Evolutionary conservation across 306 rosid species (phyloP), one percentile per base, ranked within the genome.

Genomic region (Rosa rugosa): DNA sequence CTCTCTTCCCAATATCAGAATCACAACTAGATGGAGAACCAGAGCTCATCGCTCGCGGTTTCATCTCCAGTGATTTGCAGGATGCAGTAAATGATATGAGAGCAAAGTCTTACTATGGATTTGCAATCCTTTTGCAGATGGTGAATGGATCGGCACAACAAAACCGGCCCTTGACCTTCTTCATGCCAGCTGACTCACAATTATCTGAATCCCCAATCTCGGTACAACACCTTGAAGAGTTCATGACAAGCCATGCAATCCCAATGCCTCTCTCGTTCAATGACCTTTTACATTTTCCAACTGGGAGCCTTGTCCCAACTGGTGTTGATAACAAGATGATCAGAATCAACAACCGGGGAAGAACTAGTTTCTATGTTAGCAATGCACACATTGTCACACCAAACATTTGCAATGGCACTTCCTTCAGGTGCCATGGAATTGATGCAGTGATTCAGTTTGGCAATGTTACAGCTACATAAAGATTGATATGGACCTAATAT

Each of bases 121-220:
- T 90, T 46, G 84, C 90, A 69, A 88, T 91, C 77, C 92, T 91
- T 44, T 81, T 91, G 75, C 89, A 82, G 54, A 91, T 88, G 93
- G 73, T 88, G 41, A 87, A 87, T 71, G 82, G 77, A 71, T 76
- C 87, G 14, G 60, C 86, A 20, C 84, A 77, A 17, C 81, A 82
- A 51, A 59, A 12, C 86, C 42, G 75, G 25, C 85, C 80, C n/a
- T 16, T 88, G 17, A 88, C 92, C 25, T 91, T 82, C 82, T 82
- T 91, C 22, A 80, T 87, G 83, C 91, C 92, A 23, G 71, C 67
- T n/a, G 91, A 91, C 75, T 68, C 71, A 16, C 72, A 84, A 23
- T 56, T 89, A 71, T 91, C 93, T 47, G 42, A 75, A 2, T 20
- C 80, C 46, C 69, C 87, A 23, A 84, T 88, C 69, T 23, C 86